phyloP scores from a whole-genome alignment of 2,329 filamentous ascomycete species.

The Calonectria multiphialidica region DNA sequence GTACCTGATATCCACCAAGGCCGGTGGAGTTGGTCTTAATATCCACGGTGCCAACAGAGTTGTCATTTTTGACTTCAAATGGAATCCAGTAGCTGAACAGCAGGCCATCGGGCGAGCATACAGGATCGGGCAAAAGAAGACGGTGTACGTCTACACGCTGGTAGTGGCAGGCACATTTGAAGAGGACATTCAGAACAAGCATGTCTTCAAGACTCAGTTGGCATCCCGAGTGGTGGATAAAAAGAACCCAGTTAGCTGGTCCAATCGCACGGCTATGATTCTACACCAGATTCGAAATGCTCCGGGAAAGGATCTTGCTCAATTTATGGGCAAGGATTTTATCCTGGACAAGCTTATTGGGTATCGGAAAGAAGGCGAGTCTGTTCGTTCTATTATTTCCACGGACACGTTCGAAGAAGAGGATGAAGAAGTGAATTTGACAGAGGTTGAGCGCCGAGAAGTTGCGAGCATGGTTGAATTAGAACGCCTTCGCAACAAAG shows the following conservation, averaged over 20 bases:
- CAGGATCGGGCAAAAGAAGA: conserved; percentile 84
- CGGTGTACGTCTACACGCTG: conserved; percentile 88
- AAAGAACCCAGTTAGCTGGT: conserved; percentile 78
- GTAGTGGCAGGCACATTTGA: conserved; percentile 85
- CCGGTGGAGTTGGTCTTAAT: conserved; percentile 87
- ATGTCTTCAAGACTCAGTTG: conserved; percentile 86
- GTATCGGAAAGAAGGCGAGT: conserved; percentile 48
- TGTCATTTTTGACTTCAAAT: conserved; percentile 86
- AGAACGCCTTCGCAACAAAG: conserved; percentile 47
- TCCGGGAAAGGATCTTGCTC: conserved; percentile 61
- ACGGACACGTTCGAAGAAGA: conserved; percentile 82
- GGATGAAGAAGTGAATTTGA: conserved; percentile 67
- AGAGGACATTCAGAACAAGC: conserved; percentile 77
- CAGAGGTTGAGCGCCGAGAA: conserved; percentile 70
- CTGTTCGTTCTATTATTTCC: conserved; percentile 70
- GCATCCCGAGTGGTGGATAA: conserved; percentile 86
- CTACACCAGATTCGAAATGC: conserved; percentile 70
- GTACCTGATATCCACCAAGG: conserved; percentile 85
- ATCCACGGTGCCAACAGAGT: conserved; percentile 87
- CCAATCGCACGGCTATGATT: conserved; percentile 67
- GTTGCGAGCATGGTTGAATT: conserved; percentile 57
- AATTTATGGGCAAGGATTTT: conserved; percentile 71
- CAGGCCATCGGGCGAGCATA: conserved; percentile 91
- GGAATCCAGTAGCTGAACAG: conserved; percentile 84
- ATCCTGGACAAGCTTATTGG: conserved; percentile 66